Conservation (phyloP, 768 basidiomycete species). For the Tephrocybe sp. region DNA sequence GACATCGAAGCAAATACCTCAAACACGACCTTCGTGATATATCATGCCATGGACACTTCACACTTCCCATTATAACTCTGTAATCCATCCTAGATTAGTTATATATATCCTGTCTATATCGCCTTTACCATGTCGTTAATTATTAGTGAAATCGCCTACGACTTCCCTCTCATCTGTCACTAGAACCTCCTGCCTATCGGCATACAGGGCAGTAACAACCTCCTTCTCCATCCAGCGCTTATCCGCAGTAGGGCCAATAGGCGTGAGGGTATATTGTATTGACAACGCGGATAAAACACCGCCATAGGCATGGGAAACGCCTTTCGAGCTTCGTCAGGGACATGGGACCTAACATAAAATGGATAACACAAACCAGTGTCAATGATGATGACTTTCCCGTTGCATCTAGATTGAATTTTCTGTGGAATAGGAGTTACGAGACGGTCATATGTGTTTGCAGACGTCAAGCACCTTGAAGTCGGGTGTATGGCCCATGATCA, state of each 20-base stretch:
- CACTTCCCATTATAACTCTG: background rate
- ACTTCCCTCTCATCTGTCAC: conserved; percentile 46
- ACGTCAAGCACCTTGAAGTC: conserved; percentile 59
- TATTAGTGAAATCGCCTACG: conserved; percentile 35
- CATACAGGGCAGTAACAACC: conserved; percentile 64
- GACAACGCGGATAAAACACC: conserved; percentile 87
- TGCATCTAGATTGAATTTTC: conserved; percentile 82
- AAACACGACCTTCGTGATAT: background rate
- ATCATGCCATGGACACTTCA: background rate
- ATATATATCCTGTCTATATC: conserved; percentile 4
- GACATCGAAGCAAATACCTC: background rate
- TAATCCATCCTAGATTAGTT: background rate
- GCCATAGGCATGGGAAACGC: conserved; percentile 96
- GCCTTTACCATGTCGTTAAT: conserved; percentile 3
- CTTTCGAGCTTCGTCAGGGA: conserved; percentile 28
- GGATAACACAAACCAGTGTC: conserved; percentile 66
- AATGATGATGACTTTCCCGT: conserved; percentile 92
- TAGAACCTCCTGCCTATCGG: conserved; percentile 48
- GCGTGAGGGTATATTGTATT: conserved; percentile 79
- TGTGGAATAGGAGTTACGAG: conserved; percentile 22
- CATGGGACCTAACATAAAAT: background rate
- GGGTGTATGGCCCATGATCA: conserved; percentile 98
- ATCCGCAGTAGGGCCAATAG: conserved; percentile 33
- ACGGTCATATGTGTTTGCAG: background rate
- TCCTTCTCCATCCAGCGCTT: conserved; percentile 60